Base-by-base conservation (phyloP, 768 basidiomycete genomes). In the Jaapia argillacea region DNA sequence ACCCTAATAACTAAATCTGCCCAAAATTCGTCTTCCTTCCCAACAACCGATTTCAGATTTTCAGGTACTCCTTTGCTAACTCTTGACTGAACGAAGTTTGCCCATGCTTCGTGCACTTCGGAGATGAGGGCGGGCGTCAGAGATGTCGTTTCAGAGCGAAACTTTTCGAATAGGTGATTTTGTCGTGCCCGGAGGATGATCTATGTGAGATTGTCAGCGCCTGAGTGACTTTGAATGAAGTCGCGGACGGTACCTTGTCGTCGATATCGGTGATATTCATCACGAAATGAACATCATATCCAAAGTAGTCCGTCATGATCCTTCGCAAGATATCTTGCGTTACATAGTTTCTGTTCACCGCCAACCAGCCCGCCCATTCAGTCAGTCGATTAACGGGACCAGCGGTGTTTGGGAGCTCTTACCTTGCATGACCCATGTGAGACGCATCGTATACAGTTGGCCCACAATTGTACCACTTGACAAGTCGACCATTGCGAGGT, bases 221-320 rank as follows among this genome's bases (percentile, higher is more conserved):
- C n/a, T n/a, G 20, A 25, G 22, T 10, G 28, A 33, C 28, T 10
- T 33, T 16, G n/a, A n/a, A n/a, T n/a, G n/a, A n/a, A n/a, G 21
- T 35, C n/a, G 28, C 24, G 13, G 5, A 6, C 46, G 67, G 42
- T 46, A 87, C 94, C 79, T 99, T 99, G 74, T 98, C 96, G 56
- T 99, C 96, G 48, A 99, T 96, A 62, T 99, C 94, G 4, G 96
- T 99, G 53, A 99, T 79, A 62, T 99, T 99, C 91, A 96, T 96
- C 36, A 98, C 94, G 57, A 98, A 96, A 60, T 97, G 90, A 44
- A 99, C 85, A 58, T 98, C 88, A 56, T 93, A 98, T 21, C 88
- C 86, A 64, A 98, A 98, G 65, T 94, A 98, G 66, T 98, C 91
- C 1, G 82, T 72, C 70, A 98, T 69, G 41, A 99, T 88, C 40